Percentiles rank a stretch among this genome's conserved stretches.
Evolutionary conservation across 2,329 filamentous ascomycete species (phyloP).

Genomic region (Cercospora sojina): DNA sequence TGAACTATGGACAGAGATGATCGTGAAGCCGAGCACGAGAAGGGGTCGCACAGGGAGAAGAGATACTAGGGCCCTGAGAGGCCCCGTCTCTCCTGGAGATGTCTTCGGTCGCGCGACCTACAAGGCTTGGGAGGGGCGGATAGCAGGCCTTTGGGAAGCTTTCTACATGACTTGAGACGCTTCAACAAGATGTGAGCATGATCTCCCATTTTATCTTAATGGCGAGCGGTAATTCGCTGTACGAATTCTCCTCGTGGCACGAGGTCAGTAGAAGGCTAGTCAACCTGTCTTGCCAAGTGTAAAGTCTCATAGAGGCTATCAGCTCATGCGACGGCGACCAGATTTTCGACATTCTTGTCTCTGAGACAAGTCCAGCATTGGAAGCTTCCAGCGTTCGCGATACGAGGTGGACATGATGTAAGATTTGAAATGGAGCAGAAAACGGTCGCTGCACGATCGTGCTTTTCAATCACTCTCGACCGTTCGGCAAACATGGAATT

Average conservation of each 20-base stretch:
- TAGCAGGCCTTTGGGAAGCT: neutral
- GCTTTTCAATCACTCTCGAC: neutral
- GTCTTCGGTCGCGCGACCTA: neutral
- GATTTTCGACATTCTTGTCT: neutral
- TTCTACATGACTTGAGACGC: neutral
- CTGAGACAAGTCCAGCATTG: neutral
- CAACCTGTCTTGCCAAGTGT: neutral
- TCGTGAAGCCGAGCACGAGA: neutral
- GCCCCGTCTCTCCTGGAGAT: neutral
- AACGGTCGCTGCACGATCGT: neutral
- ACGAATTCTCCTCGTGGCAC: neutral
- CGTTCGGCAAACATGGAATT: no score
- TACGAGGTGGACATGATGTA: neutral
- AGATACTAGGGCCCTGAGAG: neutral
- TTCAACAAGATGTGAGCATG: neutral
- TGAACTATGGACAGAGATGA: neutral
- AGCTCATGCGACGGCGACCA: neutral
- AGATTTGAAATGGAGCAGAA: neutral
- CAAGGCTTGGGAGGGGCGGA: neutral
- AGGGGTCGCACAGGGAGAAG: neutral
- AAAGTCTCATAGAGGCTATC: neutral
- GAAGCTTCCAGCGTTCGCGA: neutral
- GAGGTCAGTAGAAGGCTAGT: neutral
- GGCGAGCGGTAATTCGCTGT: neutral
- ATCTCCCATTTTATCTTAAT: neutral